phyloP scores from a whole-genome alignment of 177 flowering plant species.

The Vitis hybrid region DNA sequence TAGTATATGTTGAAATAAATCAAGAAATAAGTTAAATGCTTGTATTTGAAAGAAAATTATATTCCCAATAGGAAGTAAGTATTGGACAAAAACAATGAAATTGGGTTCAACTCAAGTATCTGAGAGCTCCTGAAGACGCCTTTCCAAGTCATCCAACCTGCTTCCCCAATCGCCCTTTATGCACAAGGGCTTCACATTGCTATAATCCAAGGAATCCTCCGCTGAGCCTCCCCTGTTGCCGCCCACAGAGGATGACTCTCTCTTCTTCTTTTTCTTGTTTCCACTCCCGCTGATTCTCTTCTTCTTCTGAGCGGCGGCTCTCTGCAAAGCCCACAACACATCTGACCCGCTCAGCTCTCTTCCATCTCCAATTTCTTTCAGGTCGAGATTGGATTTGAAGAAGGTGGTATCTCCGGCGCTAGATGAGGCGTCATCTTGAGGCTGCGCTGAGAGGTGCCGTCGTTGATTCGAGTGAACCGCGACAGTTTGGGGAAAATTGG shows the following conservation, averaged over 20 bases:
- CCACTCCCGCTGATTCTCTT: not conserved
- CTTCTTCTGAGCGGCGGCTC: slow-evolving; percentile 28
- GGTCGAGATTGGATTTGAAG: not conserved
- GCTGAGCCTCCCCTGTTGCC: not conserved
- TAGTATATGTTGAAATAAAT: no score
- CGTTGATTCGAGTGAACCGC: not conserved
- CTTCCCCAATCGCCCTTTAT: slow-evolving; percentile 30
- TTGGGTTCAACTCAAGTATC: no score
- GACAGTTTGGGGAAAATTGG: not conserved
- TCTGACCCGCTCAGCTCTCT: slow-evolving; percentile 30
- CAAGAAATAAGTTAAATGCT: no score
- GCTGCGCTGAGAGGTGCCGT: not conserved
- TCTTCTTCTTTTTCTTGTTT: slow-evolving; percentile 10
- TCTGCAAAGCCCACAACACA: slow-evolving; percentile 36
- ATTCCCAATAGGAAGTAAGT: no score
- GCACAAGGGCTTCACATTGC: slow-evolving; percentile 18
- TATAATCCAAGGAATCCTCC: slow-evolving; percentile 14
- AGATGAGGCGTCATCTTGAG: not conserved
- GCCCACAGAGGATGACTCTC: not conserved
- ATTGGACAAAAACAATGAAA: no score
- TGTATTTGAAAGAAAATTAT: no score
- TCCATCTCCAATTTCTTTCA: not conserved
- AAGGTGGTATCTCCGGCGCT: not conserved
- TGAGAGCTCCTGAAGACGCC: slow-evolving; percentile 28
- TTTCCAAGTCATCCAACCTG: slow-evolving; percentile 30